Percentiles rank a stretch among this genome's conserved stretches.
These are phyloP conservation scores for Xylariaceae sp. DNA, from an alignment of 2,329 filamentous ascomycete species.

Conservation along the genomic window DNA sequence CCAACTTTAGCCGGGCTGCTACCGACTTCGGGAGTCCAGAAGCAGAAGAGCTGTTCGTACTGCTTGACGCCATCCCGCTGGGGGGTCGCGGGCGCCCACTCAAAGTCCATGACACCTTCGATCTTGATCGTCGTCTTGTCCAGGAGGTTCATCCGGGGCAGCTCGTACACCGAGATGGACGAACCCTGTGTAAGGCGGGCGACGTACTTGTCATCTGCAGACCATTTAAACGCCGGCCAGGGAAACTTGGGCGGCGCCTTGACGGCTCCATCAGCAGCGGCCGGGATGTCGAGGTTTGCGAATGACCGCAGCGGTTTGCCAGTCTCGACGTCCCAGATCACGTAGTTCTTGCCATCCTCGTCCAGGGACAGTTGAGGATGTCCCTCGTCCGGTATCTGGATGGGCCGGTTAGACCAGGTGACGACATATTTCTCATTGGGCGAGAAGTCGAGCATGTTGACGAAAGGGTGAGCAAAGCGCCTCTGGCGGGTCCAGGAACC, in stretches of 20 bases:
- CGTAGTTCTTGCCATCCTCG: slow-evolving; percentile 98
- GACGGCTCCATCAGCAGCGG: slow-evolving; percentile 50
- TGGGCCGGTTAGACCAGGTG: slow-evolving; percentile 93
- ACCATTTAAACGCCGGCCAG: slow-evolving; percentile 99
- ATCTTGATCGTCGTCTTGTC: slow-evolving; percentile 93
- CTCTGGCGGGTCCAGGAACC: slow-evolving; percentile 82
- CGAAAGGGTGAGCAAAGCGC: slow-evolving; percentile 89
- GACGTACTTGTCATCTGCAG: slow-evolving; percentile 92
- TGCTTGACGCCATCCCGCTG: slow-evolving; percentile 78
- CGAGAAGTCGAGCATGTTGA: slow-evolving; percentile 95
- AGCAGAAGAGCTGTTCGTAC: slow-evolving; percentile 94
- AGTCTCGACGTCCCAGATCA: slow-evolving; percentile 95
- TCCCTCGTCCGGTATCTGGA: slow-evolving; percentile 81
- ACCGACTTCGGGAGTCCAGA: slow-evolving; percentile 97
- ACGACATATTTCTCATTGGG: slow-evolving; percentile 87
- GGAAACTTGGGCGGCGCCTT: slow-evolving; percentile 80
- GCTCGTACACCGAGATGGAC: slow-evolving; percentile 85
- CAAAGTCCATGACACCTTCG: slow-evolving; percentile 93
- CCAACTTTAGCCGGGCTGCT: slow-evolving; percentile 97
- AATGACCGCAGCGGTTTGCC: slow-evolving; percentile 88
- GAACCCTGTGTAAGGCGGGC: slow-evolving; percentile 82
- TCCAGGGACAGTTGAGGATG: slow-evolving; percentile 79
- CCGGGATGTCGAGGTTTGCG: slow-evolving; percentile 74
- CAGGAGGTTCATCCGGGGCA: slow-evolving; percentile 80
- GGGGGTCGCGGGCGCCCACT: slow-evolving; percentile 84